Conservation (phyloP, 164 flowering plant species). For the Liriodendron chinense region DNA sequence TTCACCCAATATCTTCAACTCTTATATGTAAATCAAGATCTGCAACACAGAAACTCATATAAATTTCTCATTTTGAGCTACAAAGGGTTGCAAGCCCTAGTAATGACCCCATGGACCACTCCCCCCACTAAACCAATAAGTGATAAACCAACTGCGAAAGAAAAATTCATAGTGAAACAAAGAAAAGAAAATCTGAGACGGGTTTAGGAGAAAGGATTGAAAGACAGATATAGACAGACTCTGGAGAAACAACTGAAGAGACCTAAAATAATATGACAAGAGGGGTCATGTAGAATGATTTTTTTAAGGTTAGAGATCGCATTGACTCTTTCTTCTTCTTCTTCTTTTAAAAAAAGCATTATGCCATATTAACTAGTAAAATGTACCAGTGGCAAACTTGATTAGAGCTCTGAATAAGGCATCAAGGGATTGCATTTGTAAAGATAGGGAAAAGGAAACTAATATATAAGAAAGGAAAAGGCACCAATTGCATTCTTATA, state of each 20-base stretch:
- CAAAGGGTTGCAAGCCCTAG: neutral
- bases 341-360: neutral
- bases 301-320: too few relatives aligned
- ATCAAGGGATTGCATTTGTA: neutral
- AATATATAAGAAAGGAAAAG: neutral
- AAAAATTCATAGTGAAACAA: neutral
- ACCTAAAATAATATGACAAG: too few relatives aligned
- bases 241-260: too few relatives aligned
- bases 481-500: neutral
- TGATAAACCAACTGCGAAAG: neutral
- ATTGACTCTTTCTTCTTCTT: too few relatives aligned
- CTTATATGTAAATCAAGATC: neutral
- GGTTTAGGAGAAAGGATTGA: too few relatives aligned
- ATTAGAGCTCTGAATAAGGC: neutral
- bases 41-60: neutral
- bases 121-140: neutral
- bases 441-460: neutral
- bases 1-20: neutral
- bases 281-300: too few relatives aligned
- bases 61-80: neutral
- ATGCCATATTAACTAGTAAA: neutral
- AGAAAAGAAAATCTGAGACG: neutral
- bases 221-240: too few relatives aligned
- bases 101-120: neutral
- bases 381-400: neutral